Evolutionary conservation across 176 grass and related monocot genomes (phyloP), one percentile per base, ranked within the genome.

Genomic region (Dendrocalamus sinicus): DNA sequence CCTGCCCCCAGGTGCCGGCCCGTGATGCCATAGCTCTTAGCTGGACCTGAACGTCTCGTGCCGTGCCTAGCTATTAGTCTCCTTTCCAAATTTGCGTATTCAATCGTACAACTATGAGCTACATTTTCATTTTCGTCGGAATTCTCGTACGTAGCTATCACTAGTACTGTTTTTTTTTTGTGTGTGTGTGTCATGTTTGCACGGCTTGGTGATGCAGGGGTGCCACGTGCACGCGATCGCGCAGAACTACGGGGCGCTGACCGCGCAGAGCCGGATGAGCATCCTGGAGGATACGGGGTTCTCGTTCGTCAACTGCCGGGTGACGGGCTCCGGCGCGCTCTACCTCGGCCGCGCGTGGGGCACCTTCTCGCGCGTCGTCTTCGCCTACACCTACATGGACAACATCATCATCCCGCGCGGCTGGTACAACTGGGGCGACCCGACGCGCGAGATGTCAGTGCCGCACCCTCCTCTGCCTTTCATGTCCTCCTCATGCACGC

Each of bases 371-470:
- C 88, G 96, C 24, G 96, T 99, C 58, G 76, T 99, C 83, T 99
- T 96, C 83, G 92, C 94, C 16, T 96, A 92, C 92, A 99, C 96
- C 9, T 99, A 96, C 91, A 99, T 99, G 96, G 93, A 95, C 76
- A 87, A 92, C 91, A 94, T 99, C 84, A 96, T 99, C 86, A 55
- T 90, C 85, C 96, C 96, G 0, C 75, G 90, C 0, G 96, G 96
- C 0, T 99, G 93, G 96, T 88, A 99, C 81, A 96, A 99, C 81
- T 99, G 92, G 93, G 92, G 92, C 26, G 96, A 99, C 91, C 93
- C 93, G 0, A 96, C 88, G 24, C 58, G 96, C 15, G 93, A 98
- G 83, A 95, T 92, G 95, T 95, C 45, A 12, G 88, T 71, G 7
- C 5, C 10, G 6, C 44, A 22, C 44, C 19, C 57, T 1, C 59